Conservation (phyloP, 805 yeast genomes). For the Candida sanyiensis region DNA sequence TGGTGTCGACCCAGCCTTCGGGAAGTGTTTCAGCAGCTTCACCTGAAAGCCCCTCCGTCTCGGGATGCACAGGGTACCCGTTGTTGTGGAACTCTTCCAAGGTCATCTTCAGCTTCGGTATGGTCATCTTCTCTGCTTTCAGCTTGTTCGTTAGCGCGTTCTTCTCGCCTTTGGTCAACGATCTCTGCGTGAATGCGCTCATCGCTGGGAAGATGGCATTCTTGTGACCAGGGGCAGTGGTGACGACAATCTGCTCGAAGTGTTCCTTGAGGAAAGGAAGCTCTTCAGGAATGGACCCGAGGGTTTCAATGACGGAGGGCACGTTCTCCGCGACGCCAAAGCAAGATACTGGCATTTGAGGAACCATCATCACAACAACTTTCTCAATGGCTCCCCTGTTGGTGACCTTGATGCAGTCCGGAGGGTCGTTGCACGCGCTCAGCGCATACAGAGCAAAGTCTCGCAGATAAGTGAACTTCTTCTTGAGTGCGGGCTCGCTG, state of each 20-base stretch:
- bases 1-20: constrained; percentile 51
- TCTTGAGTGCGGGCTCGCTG: constrained; percentile 23
- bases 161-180: constrained; percentile 52
- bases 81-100: constrained; percentile 42
- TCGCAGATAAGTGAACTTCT: constrained; percentile 17
- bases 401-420: constrained; percentile 44
- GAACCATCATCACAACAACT: constrained; percentile 53
- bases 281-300: constrained; percentile 5
- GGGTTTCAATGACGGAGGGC: constrained; percentile 4
- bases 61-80: constrained; percentile 59
- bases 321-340: constrained; percentile 5
- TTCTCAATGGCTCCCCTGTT: constrained; percentile 46
- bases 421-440: constrained; percentile 29
- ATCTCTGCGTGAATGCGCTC: constrained; percentile 50
- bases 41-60: constrained; percentile 16
- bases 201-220: constrained; percentile 49
- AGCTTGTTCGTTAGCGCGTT: constrained; percentile 30
- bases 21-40: constrained; percentile 9
- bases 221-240: constrained; percentile 62
- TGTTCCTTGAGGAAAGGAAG: constrained; percentile 28
- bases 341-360: constrained; percentile 35
- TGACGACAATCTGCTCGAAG: constrained; percentile 42
- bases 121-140: constrained; percentile 31
- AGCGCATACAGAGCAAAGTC: constrained; percentile 26
- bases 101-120: constrained; percentile 50